phyloP scores from a whole-genome alignment of 176 grass and related monocot genomes.

The Rhipidocladum racemiflorum region DNA sequence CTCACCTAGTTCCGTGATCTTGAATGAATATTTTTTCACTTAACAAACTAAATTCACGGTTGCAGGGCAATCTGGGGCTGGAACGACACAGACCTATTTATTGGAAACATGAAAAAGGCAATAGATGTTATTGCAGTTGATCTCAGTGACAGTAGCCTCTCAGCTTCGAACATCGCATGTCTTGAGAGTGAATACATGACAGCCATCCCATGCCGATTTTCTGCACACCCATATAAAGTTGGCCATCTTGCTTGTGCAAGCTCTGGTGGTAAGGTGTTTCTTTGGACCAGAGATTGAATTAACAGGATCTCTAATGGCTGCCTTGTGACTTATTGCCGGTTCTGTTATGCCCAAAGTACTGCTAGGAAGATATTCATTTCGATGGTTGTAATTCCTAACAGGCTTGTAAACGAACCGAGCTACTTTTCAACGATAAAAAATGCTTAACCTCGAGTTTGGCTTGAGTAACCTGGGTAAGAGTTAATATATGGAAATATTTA shows the following conservation, averaged over 20 bases:
- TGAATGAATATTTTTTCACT: neutral
- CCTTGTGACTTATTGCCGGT: neutral
- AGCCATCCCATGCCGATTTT: slow-evolving; percentile 42
- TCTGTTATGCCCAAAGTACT: neutral
- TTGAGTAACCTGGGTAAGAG: no score
- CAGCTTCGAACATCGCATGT: neutral
- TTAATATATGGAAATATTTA: no score
- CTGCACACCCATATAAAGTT: slow-evolving; percentile 42
- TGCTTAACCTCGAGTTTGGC: no score
- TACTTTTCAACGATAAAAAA: no score
- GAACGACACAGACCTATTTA: slow-evolving; percentile 44
- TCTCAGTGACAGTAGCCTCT: neutral
- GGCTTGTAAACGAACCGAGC: no score
- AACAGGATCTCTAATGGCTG: neutral
- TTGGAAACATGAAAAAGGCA: slow-evolving; percentile 56
- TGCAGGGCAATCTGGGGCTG: slow-evolving; percentile 76
- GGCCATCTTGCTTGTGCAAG: slow-evolving; percentile 49
- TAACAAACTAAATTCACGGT: neutral
- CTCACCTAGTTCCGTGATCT: neutral
- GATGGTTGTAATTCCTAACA: neutral
- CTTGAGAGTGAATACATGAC: slow-evolving; percentile 53
- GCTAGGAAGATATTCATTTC: neutral
- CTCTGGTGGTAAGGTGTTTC: slow-evolving; percentile 47
- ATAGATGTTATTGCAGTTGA: slow-evolving; percentile 52
- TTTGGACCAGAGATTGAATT: slow-evolving; percentile 42